Evolutionary conservation across 1,284 basidiomycete species (phyloP), one percentile per base, ranked within the genome.

Genomic region (Melampsora larici-populina): DNA sequence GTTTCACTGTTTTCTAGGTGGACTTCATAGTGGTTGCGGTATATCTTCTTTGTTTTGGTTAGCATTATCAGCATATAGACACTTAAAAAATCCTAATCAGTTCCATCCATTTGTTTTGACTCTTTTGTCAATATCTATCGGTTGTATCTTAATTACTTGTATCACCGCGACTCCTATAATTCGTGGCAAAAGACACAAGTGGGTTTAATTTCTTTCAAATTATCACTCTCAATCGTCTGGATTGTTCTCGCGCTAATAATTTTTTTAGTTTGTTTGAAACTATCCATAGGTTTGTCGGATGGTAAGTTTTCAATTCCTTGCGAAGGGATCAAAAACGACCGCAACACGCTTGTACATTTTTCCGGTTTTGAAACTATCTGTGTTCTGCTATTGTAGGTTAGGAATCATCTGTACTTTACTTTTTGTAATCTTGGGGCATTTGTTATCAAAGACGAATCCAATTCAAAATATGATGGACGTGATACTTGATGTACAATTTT

Each of bases 381-480:
- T 18, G 51, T 58, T 58, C 8, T 11, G 15, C 7, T 58, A 8
- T 7, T 26, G 9, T 29, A 58, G 55, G 55, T n/a, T 58, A 24
- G 55, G 55, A 58, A 58, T 58, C 29, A 6, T 58, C n/a, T 58
- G n/a, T 7, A 58, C 55, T n/a, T 29, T 58, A 8, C 1, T n/a
- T 4, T 58, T 58, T 17, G n/a, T 58, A 24, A n/a, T 58, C 1
- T 13, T 70, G 13, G 24, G 26, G 1, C 31, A 40, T n/a, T 29
- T 58, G 13, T 43, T 43, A 43, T 43, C 40, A 43, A 43, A 13
- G 40, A 43, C 40, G 40, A 7, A 13, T 9, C 1, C 18, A 8
- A 13, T 13, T 26, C 9, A 36, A 77, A 24, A 18, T 26, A 26
- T 77, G 74, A 67, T 24, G 49, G 33, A 62, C 29, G 21, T 43